phyloP scores from a whole-genome alignment of 495 filamentous ascomycete genomes.

The Trichoderma virens region DNA sequence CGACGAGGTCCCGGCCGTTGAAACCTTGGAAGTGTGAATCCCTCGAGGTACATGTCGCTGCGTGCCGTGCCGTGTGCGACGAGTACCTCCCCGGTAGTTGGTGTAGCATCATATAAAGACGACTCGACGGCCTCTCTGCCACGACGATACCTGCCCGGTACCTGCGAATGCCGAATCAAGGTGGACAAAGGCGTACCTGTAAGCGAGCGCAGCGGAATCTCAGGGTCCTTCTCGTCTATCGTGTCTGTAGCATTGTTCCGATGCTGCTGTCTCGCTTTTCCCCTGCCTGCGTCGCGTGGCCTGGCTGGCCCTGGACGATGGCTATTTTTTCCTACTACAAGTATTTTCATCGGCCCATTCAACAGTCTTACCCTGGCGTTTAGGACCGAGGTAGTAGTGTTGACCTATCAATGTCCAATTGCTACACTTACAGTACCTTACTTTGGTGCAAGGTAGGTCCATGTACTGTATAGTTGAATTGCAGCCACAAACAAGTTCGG shows the following conservation, averaged over 20 bases:
- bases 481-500: no score
- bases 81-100: neutral
- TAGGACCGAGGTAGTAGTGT: no score
- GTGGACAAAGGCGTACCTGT: no score
- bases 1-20: neutral
- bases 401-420: no score
- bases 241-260: conserved; percentile 1
- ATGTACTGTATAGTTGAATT: no score
- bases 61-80: neutral
- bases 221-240: conserved; percentile 7
- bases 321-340: neutral
- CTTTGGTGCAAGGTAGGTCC: no score
- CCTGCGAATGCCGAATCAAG: neutral
- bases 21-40: no score
- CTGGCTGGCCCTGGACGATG: neutral
- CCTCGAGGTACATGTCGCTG: neutral
- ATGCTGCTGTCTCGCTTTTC: neutral
- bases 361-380: no score
- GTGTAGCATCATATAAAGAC: neutral
- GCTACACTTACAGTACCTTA: no score
- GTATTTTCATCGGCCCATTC: no score
- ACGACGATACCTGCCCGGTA: neutral
- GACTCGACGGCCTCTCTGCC: neutral
- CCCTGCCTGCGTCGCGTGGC: neutral
- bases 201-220: neutral